Base-by-base conservation (phyloP, 2,329 filamentous ascomycete genomes). In the Colletotrichum tropicicola region DNA sequence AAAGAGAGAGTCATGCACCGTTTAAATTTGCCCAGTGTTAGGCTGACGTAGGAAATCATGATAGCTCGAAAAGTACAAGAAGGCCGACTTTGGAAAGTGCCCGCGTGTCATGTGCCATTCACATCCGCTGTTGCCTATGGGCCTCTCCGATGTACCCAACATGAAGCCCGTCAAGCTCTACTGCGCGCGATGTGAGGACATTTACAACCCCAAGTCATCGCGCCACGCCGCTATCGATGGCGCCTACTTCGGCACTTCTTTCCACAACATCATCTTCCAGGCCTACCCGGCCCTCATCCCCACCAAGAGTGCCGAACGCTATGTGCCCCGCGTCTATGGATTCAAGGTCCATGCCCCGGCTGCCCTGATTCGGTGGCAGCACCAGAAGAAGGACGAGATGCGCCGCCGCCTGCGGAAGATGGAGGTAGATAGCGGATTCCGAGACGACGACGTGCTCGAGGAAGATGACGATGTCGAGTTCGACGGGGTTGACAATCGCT, bases 231-330 rank as follows among this genome's bases (percentile, higher is more conserved):
- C 92, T 64, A 98, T 99, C 73, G 96, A 99, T 77, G 96, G 96
- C 68, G 96, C 96, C 69, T 99, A 98, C 85, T 99, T 99, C 72
- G 96, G 96, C 71, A 94, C 95, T 49, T 97, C 93, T 3, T 99
- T 99, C 85, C 95, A 98, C 85, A 98, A 98, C 81, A 98, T 99
- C 79, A 89, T 99, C 68, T 98, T 99, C 84, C 96, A 99, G 79
- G 96, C 99, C 59, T 98, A 98, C 77, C 95, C 96, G 6, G 89
- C 92, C 23, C 86, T 99, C 71, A 89, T 97, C 54, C 96, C 96
- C 3, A 84, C 89, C 70, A 99, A 98, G 85, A 93, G 89, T 71
- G 85, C 90, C 68, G 90, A 93, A 69, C 89, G 96, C 70, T 98
- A 98, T 79, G 88, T 95, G 60, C 96, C 96, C 23, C 89, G 92